Conservation (phyloP, 2,329 filamentous ascomycete species). For the Pseudodiploospora longispora region DNA sequence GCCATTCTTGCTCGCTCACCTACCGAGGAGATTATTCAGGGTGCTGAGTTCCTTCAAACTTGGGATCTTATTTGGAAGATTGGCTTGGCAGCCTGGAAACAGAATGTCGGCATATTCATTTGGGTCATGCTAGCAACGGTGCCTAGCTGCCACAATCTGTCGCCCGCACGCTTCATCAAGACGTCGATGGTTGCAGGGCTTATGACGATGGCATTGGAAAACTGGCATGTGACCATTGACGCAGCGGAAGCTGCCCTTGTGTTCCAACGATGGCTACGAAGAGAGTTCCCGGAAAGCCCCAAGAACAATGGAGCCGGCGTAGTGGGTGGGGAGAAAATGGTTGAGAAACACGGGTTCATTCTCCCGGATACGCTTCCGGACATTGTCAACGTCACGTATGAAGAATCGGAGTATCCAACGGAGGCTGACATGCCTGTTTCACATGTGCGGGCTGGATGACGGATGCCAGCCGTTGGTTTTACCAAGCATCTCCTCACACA, state of each 20-base stretch:
- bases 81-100: constrained; percentile 37
- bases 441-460: too few species aligned
- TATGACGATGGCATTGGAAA: constrained; percentile 38
- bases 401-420: not conserved
- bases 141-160: constrained; percentile 28
- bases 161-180: constrained; percentile 37
- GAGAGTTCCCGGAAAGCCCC: constrained; percentile 9
- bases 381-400: constrained; percentile 11
- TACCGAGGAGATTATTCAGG: constrained; percentile 31
- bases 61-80: constrained; percentile 42
- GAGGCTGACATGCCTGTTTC: not conserved
- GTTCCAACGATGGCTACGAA: constrained; percentile 35
- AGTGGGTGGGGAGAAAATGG: constrained; percentile 14
- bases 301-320: constrained; percentile 9
- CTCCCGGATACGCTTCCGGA: constrained; percentile 17
- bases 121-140: constrained; percentile 39
- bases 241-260: constrained; percentile 28
- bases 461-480: too few species aligned
- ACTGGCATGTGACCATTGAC: constrained; percentile 37
- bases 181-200: constrained; percentile 34
- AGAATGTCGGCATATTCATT: constrained; percentile 38
- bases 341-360: constrained; percentile 19
- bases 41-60: constrained; percentile 31
- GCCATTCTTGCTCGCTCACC: constrained; percentile 36
- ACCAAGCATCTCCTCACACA: too few species aligned